Evolutionary conservation across 2,329 filamentous ascomycete species (phyloP).

Genomic region (Falciphora oryzae): DNA sequence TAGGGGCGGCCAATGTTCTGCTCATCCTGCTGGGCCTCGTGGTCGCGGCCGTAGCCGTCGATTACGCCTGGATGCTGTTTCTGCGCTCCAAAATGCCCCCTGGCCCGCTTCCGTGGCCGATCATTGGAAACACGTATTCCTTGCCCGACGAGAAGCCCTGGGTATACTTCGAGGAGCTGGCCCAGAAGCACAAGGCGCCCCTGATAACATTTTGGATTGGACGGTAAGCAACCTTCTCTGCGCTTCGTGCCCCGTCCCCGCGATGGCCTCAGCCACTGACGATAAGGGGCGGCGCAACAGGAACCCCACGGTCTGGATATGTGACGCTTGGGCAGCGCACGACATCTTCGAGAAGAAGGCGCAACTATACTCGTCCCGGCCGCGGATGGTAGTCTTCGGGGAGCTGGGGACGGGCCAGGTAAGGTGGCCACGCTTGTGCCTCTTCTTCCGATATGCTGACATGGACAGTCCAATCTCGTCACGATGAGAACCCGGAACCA

Average conservation of each 20-base stretch:
- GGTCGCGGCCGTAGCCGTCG: slow-evolving; percentile 25
- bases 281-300: slow-evolving; percentile 9
- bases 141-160: slow-evolving; percentile 50
- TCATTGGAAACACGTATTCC: slow-evolving; percentile 50
- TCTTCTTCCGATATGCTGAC: too few species aligned
- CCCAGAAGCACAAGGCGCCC: slow-evolving; percentile 40
- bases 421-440: too few species aligned
- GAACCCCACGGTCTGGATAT: slow-evolving; percentile 41
- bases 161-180: slow-evolving; percentile 50
- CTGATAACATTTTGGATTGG: slow-evolving; percentile 53
- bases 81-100: slow-evolving; percentile 46
- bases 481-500: slow-evolving; percentile 36
- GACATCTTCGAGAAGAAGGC: slow-evolving; percentile 50
- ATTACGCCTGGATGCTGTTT: slow-evolving; percentile 45
- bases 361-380: slow-evolving; percentile 44
- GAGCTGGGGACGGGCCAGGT: slow-evolving; percentile 37
- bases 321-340: slow-evolving; percentile 42
- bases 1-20: slow-evolving; percentile 16
- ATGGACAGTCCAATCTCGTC: slow-evolving; percentile 28
- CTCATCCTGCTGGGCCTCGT: slow-evolving; percentile 20
- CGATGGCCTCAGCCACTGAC: neutral
- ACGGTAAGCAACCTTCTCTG: slow-evolving; percentile 24
- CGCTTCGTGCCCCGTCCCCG: too few species aligned
- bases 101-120: slow-evolving; percentile 46
- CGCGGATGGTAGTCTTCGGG: slow-evolving; percentile 41